Base-by-base conservation (phyloP, 176 grass and related monocot species). In the Eragrostis nindensis region DNA sequence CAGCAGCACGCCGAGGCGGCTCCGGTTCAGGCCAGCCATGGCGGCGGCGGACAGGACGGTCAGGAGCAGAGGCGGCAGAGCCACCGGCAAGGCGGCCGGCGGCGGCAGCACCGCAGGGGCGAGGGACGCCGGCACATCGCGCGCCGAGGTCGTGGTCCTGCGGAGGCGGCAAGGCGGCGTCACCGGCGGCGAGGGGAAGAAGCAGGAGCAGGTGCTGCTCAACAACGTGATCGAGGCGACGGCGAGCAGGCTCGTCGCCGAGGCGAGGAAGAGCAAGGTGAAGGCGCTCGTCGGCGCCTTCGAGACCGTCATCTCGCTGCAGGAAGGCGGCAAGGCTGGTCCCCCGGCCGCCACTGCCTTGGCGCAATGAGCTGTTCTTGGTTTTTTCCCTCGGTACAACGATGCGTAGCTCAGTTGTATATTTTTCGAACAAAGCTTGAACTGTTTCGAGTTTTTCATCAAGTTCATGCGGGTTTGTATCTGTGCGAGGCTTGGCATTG, bases 231-330 rank as follows among this genome's bases (percentile, higher is more conserved):
- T 94, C 65, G 84, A 91, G 77, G 89, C 91, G 82, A 87, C 89
- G 11, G 84, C 89, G 7, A 94, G 77, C 44, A 84, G 86, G 84
- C 89, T 94, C 42, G 68, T 87, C 11, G 47, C 84, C 0, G 86
- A 91, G 81, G 36, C 84, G 15, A 79, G 89, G 74, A 89, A 85
- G 73, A 91, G 89, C 84, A 94, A 94, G 89, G 92, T 94, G 68
- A 94, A 89, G 89, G 92, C 92, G 24, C 84, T 94, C 16, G 89
- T 94, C 2, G 92, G 86, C 41, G 92, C 92, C 7, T 94, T 94
- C 30, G 86, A 94, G 87, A 89, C 81, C 8, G 84, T 94, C 53
- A 91, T 94, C 84, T 94, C 86, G 3, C 89, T 91, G 41, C 92
- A 91, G 53, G 92, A 89, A 70, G 86, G 68, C 21, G 82, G 80